phyloP scores from a whole-genome alignment of 2,329 filamentous ascomycete species.

The Talaromyces sp. region DNA sequence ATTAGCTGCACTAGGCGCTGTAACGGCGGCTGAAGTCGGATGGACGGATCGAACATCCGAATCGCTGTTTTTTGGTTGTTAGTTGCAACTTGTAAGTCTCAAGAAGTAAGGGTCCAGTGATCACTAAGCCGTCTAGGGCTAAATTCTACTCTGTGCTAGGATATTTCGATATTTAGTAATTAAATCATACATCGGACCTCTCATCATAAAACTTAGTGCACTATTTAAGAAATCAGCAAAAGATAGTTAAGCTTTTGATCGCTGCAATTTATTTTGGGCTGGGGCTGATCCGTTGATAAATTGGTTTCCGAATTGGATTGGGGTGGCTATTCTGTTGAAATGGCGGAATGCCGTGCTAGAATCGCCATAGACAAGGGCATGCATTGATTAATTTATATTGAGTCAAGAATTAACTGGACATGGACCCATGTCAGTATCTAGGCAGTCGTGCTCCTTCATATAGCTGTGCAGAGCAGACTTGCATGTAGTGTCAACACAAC shows the following conservation, averaged over 20 bases:
- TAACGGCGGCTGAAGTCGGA: background rate
- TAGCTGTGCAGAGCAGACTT: no score
- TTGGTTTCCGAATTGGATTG: background rate
- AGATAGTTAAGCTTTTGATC: background rate
- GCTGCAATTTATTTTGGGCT: background rate
- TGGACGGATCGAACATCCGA: background rate
- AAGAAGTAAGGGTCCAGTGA: background rate
- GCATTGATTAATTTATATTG: background rate
- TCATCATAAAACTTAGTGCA: no score
- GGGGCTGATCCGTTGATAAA: background rate
- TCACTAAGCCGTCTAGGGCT: background rate
- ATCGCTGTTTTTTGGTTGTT: background rate
- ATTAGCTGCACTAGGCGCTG: background rate
- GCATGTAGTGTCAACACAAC: background rate
- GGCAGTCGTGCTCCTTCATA: background rate
- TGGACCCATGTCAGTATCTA: background rate
- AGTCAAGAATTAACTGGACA: background rate
- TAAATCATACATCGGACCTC: no score
- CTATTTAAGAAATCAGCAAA: background rate
- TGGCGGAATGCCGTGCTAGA: background rate
- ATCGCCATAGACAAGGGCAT: background rate
- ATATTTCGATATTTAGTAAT: no score
- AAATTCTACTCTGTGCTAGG: no score
- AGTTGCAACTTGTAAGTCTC: background rate
- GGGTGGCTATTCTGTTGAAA: background rate